Evolutionary conservation across 2,329 filamentous ascomycete species (phyloP).

Genomic region (Decorospora gaudefroyi): DNA sequence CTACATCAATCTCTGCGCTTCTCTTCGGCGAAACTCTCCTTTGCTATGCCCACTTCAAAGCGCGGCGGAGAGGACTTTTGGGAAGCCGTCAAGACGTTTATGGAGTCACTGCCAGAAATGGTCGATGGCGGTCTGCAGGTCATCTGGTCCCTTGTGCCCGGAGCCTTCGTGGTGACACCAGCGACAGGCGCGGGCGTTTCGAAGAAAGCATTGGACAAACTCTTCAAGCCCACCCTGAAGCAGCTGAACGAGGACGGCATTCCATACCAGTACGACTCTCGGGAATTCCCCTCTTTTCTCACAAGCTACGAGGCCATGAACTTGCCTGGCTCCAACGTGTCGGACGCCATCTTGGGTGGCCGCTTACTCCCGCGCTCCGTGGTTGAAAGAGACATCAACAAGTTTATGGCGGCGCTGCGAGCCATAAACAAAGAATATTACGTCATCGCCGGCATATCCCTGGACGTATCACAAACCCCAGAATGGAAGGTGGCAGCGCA

Average conservation of each 20-base stretch:
- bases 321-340: too few relatives aligned
- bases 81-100: constrained; percentile 16
- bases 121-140: constrained; percentile 29
- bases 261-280: too few relatives aligned
- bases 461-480: constrained; percentile 24
- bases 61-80: constrained; percentile 17
- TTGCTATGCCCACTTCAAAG: constrained; percentile 23
- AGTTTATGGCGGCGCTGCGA: constrained; percentile 22
- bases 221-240: constrained; percentile 12
- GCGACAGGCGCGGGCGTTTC: too few relatives aligned
- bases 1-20: constrained; percentile 35
- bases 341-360: too few relatives aligned
- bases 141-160: too few relatives aligned
- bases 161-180: too few relatives aligned
- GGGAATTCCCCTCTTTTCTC: too few relatives aligned
- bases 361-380: constrained; percentile 27
- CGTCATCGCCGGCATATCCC: too few relatives aligned
- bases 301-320: constrained; percentile 24
- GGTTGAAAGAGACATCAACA: constrained; percentile 21
- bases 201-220: constrained; percentile 16
- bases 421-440: constrained; percentile 22
- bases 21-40: too few relatives aligned
- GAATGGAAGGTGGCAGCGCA: too few relatives aligned
- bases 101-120: constrained; percentile 25
- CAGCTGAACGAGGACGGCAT: too few relatives aligned